Percentiles rank a stretch among this genome's conserved stretches.
Evolutionary conservation across 441 rosid species (phyloP).

Genomic region (Hura crepitans): DNA sequence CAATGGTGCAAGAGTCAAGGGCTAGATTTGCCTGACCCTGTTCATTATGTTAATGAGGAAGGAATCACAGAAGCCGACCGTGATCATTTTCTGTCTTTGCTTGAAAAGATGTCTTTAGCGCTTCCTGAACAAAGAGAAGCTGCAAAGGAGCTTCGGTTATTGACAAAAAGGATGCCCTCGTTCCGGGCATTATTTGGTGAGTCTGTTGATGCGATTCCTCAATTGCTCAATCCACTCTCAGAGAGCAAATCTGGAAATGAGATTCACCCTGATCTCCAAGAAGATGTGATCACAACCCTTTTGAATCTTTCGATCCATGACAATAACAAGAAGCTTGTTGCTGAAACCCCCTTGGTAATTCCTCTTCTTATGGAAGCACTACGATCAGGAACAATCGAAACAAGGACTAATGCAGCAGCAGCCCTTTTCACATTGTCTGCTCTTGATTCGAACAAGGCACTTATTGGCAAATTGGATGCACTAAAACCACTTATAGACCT

Average conservation of each 20-base stretch:
- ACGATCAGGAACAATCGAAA: slow-evolving; percentile 55
- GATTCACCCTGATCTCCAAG: slow-evolving; percentile 61
- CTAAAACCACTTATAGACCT: slow-evolving; percentile 70
- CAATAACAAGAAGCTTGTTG: slow-evolving; percentile 80
- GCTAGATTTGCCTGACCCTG: slow-evolving; percentile 39
- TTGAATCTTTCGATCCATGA: slow-evolving; percentile 86
- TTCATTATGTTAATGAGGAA: slow-evolving; percentile 44
- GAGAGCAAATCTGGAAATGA: slow-evolving; percentile 31
- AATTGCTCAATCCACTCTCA: slow-evolving; percentile 52
- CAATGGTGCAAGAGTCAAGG: slow-evolving; percentile 76
- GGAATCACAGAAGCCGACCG: slow-evolving; percentile 58
- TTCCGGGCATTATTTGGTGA: slow-evolving; percentile 74
- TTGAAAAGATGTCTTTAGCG: slow-evolving; percentile 47
- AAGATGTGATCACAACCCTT: slow-evolving; percentile 80
- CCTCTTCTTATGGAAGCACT: slow-evolving; percentile 68
- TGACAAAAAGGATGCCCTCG: slow-evolving; percentile 66
- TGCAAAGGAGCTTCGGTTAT: slow-evolving; percentile 68
- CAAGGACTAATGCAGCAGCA: slow-evolving; percentile 88
- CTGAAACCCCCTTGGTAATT: slow-evolving; percentile 67
- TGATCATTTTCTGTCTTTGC: slow-evolving; percentile 54
- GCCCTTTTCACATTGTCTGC: slow-evolving; percentile 83
- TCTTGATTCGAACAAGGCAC: slow-evolving; percentile 72
- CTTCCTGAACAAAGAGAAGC: slow-evolving; percentile 62
- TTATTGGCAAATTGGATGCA: slow-evolving; percentile 72
- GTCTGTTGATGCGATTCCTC: slow-evolving; percentile 53